These are phyloP conservation scores for Arthrobotrys musiformis DNA, from an alignment of 2,329 filamentous ascomycete species.

Conservation along the genomic window DNA sequence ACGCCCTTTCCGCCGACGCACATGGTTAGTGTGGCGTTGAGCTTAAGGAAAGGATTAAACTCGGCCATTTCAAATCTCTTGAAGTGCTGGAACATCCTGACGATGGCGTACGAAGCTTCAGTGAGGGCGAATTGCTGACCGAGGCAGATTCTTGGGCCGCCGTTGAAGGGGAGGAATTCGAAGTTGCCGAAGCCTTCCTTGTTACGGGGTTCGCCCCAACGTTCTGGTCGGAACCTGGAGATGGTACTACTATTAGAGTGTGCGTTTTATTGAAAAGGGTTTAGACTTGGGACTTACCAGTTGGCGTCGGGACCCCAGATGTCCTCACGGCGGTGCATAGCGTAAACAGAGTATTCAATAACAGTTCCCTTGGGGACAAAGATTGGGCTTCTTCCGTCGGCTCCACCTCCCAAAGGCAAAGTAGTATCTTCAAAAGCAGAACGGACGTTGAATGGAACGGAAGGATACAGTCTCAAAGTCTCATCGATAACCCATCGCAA, in stretches of 20 bases:
- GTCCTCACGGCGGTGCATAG: conserved; percentile 57
- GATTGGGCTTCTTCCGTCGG: conserved; percentile 59
- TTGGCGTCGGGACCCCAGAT: conserved; percentile 57
- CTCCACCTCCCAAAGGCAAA: conserved; percentile 60
- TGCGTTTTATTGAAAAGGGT: not conserved
- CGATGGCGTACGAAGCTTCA: conserved; percentile 61
- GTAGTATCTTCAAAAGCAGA: conserved; percentile 64
- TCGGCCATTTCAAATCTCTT: conserved; percentile 60
- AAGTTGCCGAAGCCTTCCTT: conserved; percentile 40
- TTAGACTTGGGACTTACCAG: conserved; percentile 22
- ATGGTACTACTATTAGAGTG: not conserved
- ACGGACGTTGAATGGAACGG: conserved; percentile 69
- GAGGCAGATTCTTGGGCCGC: conserved; percentile 65
- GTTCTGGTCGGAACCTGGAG: conserved; percentile 50
- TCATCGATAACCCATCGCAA: conserved; percentile 59
- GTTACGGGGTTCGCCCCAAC: conserved; percentile 42
- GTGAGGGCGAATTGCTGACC: conserved; percentile 64
- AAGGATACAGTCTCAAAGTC: conserved; percentile 64
- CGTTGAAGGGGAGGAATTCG: conserved; percentile 65
- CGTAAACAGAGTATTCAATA: conserved; percentile 59
- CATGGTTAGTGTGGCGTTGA: conserved; percentile 56
- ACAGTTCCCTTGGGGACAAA: conserved; percentile 59
- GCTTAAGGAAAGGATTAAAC: conserved; percentile 41
- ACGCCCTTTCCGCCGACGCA: conserved; percentile 49
- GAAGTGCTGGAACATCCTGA: conserved; percentile 62